These are phyloP conservation scores for Trichothecium roseum DNA, from an alignment of 2,329 filamentous ascomycete genomes.

Conservation along the genomic window DNA sequence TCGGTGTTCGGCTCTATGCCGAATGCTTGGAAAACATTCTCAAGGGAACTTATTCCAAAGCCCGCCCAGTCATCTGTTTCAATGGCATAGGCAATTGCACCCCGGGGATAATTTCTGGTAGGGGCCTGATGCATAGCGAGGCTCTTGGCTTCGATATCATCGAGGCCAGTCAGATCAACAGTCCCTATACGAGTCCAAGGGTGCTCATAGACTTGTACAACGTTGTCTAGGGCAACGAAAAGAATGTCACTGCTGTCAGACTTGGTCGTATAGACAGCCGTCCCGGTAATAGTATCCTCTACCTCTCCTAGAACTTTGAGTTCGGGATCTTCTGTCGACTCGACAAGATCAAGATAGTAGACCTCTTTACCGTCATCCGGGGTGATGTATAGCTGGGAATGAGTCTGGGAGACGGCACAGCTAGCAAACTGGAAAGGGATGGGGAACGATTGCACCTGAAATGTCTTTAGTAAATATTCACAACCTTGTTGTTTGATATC, in stretches of 20 bases:
- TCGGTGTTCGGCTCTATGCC: constrained; percentile 22
- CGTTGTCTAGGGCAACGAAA: constrained; percentile 26
- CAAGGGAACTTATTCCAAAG: constrained; percentile 28
- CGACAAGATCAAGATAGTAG: constrained; percentile 26
- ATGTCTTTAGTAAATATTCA: constrained; percentile 23
- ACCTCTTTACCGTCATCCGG: constrained; percentile 24
- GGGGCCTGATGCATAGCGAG: constrained; percentile 28
- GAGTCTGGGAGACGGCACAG: constrained; percentile 26
- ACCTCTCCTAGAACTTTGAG: constrained; percentile 24
- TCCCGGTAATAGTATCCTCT: constrained; percentile 26
- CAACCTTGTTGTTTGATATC: neutral
- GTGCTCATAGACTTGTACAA: constrained; percentile 26
- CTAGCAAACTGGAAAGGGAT: constrained; percentile 29
- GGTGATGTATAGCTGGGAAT: constrained; percentile 27
- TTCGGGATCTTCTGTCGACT: constrained; percentile 24
- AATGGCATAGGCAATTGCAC: constrained; percentile 28
- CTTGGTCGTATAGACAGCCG: constrained; percentile 27
- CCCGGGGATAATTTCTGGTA: constrained; percentile 22
- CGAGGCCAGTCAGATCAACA: constrained; percentile 22
- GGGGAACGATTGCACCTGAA: constrained; percentile 30
- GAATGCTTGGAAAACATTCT: constrained; percentile 19
- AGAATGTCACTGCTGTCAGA: constrained; percentile 22
- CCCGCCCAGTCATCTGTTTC: constrained; percentile 26
- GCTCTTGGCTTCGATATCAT: constrained; percentile 31
- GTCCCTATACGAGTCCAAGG: constrained; percentile 24